Conservation (phyloP, 2,329 filamentous ascomycete species). For the Colletotrichum australisinense region DNA sequence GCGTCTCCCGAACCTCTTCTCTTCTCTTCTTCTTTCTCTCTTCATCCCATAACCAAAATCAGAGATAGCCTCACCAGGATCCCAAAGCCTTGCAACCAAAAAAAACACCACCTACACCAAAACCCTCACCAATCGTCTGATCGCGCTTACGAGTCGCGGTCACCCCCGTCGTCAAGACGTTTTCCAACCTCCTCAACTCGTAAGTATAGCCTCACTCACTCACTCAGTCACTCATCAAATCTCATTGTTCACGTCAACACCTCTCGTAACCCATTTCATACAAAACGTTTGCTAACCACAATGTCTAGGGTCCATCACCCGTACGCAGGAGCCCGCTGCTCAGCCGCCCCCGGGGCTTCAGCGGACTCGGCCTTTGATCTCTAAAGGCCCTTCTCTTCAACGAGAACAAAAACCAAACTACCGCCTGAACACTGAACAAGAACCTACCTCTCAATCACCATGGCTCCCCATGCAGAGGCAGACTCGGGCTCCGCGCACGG, state of each 20-base stretch:
- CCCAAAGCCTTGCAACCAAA: neutral
- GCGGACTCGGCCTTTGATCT: constrained; percentile 66
- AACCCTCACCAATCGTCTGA: constrained; percentile 46
- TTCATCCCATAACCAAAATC: neutral
- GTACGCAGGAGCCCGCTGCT: constrained; percentile 96
- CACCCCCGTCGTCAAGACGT: constrained; percentile 85
- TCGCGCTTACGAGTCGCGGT: constrained; percentile 71
- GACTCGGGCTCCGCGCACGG: constrained; percentile 68
- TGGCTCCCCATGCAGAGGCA: constrained; percentile 91
- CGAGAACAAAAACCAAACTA: constrained; percentile 57
- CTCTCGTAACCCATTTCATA: neutral
- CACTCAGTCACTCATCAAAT: neutral
- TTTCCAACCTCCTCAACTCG: constrained; percentile 98
- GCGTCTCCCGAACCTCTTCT: neutral
- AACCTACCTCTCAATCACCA: constrained; percentile 52
- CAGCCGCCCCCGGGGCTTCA: constrained; percentile 87
- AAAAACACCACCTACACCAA: constrained; percentile 8
- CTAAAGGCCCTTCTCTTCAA: constrained; percentile 53
- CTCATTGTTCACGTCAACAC: constrained; percentile 8
- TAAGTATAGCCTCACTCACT: constrained; percentile 59
- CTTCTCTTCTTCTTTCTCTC: constrained; percentile 2
- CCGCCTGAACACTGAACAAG: constrained; percentile 29
- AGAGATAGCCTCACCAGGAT: neutral
- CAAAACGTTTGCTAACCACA: constrained; percentile 39
- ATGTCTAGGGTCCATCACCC: constrained; percentile 84